A percentile compares a stretch with the other conserved stretches of the same genome.
These are phyloP conservation scores for Coniella lustricola DNA, from an alignment of 2,329 filamentous ascomycete genomes.

Conservation along the genomic window DNA sequence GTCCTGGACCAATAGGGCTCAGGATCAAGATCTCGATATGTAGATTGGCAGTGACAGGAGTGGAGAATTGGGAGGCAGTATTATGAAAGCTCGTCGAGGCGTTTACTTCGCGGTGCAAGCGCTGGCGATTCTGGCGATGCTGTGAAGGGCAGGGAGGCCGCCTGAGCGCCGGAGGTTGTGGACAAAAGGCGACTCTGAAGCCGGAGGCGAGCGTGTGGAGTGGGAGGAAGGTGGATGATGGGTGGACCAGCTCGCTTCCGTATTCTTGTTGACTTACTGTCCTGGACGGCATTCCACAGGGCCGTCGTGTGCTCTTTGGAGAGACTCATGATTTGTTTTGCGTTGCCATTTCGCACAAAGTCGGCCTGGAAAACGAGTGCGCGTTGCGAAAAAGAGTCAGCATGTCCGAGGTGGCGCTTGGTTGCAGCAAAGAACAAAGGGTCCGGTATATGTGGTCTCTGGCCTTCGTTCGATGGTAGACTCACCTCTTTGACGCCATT, in stretches of 20 bases:
- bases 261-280: constrained; percentile 42
- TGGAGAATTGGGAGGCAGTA: no score
- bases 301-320: constrained; percentile 76
- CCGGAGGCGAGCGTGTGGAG: neutral
- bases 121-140: neutral
- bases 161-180: neutral
- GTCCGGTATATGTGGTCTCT: no score
- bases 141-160: neutral
- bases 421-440: neutral
- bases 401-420: neutral
- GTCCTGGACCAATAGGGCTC: no score
- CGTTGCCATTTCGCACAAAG: constrained; percentile 79
- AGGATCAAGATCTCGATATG: no score
- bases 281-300: constrained; percentile 73
- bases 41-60: no score
- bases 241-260: neutral
- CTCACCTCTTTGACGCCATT: constrained; percentile 57
- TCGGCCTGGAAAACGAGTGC: constrained; percentile 52
- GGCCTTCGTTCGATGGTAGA: no score
- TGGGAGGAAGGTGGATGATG: neutral
- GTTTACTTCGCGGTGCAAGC: no score
- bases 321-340: constrained; percentile 83
- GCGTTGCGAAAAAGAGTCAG: neutral
- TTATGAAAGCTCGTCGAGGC: no score
- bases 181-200: neutral